Conservation (phyloP, 208 protist genomes). For the Endotrypanum monterogeii region DNA sequence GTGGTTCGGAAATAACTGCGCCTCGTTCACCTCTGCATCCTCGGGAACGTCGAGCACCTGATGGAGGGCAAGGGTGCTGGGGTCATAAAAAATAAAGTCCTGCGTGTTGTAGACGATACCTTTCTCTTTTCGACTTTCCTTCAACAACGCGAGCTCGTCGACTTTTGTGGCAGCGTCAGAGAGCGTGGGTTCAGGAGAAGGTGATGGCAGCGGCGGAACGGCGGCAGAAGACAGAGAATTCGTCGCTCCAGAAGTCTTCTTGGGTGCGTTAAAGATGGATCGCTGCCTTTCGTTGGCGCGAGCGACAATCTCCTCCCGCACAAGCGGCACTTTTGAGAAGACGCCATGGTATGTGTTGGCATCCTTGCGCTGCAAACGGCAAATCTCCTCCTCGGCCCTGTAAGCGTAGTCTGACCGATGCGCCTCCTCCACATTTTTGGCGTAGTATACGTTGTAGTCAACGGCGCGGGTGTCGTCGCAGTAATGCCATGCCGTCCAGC, state of each 20-base stretch:
- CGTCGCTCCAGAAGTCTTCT: not conserved
- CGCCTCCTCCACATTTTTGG: constrained; percentile 44
- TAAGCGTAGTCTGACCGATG: constrained; percentile 33
- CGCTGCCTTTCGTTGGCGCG: constrained; percentile 5
- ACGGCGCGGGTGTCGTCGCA: constrained; percentile 24
- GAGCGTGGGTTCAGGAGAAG: not conserved
- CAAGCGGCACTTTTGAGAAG: constrained; percentile 32
- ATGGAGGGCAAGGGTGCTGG: constrained; percentile 65
- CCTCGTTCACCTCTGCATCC: constrained; percentile 50
- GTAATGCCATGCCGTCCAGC: constrained; percentile 85
- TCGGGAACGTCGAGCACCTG: constrained; percentile 80
- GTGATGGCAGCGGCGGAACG: not conserved
- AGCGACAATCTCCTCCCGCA: constrained; percentile 27
- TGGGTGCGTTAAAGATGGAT: not conserved
- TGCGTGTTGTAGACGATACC: constrained; percentile 68
- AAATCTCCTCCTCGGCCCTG: constrained; percentile 44
- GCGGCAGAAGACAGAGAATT: not conserved
- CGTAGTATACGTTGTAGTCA: constrained; percentile 45
- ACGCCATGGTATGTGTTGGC: constrained; percentile 31
- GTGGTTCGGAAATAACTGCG: constrained; percentile 64
- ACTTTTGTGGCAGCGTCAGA: not conserved
- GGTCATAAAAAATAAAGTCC: constrained; percentile 89
- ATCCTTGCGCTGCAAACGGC: constrained; percentile 27
- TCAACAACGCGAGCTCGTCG: constrained; percentile 43
- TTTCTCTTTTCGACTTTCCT: constrained; percentile 31